A percentile compares a stretch with the other conserved stretches of the same genome.
phyloP scores from a whole-genome alignment of 1,284 basidiomycete species.

The Mycena citricolor region DNA sequence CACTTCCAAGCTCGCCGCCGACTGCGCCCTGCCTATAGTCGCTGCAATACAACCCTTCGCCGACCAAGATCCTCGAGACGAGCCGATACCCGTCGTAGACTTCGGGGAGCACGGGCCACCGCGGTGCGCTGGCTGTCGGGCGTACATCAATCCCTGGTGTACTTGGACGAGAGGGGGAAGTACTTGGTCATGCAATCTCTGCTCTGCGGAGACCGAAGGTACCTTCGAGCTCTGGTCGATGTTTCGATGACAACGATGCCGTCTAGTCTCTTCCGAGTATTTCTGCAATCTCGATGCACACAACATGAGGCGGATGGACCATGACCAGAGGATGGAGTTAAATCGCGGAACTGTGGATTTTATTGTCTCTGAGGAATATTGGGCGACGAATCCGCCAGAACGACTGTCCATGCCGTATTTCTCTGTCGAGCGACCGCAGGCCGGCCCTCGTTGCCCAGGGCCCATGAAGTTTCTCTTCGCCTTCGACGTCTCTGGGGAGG shows the following conservation, averaged over 20 bases:
- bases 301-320: conserved; percentile 83
- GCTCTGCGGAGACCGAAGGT: conserved; percentile 83
- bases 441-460: conserved; percentile 56
- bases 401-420: conserved; percentile 53
- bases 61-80: conserved; percentile 78
- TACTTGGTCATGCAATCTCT: conserved; percentile 93
- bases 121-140: conserved; percentile 84
- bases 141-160: conserved; percentile 96
- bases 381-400: conserved; percentile 72
- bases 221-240: conserved; percentile 18
- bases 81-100: conserved; percentile 78
- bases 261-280: conserved; percentile 75
- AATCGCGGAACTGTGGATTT: conserved; percentile 94
- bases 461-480: conserved; percentile 85
- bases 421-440: conserved; percentile 45
- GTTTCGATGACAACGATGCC: conserved; percentile 6
- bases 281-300: conserved; percentile 84
- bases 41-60: conserved; percentile 92
- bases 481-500: conserved; percentile 81
- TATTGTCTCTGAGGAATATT: conserved; percentile 82
- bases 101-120: conserved; percentile 73
- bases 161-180: conserved; percentile 83
- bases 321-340: conserved; percentile 83
- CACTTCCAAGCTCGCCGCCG: conserved; percentile 76
- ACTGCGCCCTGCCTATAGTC: conserved; percentile 84